phyloP scores from a whole-genome alignment of 1,284 basidiomycete species.

The Cryptococcus sp. region DNA sequence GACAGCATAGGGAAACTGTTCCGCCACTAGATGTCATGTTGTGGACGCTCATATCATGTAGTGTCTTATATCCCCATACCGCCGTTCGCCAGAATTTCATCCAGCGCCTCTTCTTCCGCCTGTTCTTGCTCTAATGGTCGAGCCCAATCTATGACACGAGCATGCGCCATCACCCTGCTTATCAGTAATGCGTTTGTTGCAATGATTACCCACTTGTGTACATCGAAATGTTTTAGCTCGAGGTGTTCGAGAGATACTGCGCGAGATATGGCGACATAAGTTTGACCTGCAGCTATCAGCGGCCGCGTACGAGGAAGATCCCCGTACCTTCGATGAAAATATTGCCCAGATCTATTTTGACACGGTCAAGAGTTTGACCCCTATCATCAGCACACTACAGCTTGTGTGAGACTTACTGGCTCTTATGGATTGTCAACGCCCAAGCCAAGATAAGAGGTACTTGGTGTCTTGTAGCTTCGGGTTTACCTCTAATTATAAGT shows the following conservation, averaged over 20 bases:
- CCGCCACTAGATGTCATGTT: too few relatives aligned
- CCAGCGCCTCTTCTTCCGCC: conserved; percentile 29
- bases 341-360: conserved; percentile 75
- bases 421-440: conserved; percentile 47
- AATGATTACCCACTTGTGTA: conserved; percentile 20
- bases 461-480: conserved; percentile 34
- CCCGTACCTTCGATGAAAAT: conserved; percentile 57
- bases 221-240: conserved; percentile 29
- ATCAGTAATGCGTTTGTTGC: not conserved
- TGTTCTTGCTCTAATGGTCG: conserved; percentile 26
- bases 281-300: conserved; percentile 28
- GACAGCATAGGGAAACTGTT: too few relatives aligned
- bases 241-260: conserved; percentile 38
- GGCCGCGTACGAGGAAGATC: too few relatives aligned
- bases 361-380: conserved; percentile 66
- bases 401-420: conserved; percentile 12
- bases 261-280: conserved; percentile 46
- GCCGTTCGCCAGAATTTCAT: conserved; percentile 15
- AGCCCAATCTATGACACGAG: conserved; percentile 29
- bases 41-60: too few relatives aligned
- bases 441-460: conserved; percentile 39
- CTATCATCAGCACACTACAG: conserved; percentile 1
- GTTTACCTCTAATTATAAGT: conserved; percentile 10
- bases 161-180: conserved; percentile 28
- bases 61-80: conserved; percentile 7